These are phyloP conservation scores for Acacia crassicarpa DNA, from an alignment of 306 rosid species.

Conservation along the genomic window DNA sequence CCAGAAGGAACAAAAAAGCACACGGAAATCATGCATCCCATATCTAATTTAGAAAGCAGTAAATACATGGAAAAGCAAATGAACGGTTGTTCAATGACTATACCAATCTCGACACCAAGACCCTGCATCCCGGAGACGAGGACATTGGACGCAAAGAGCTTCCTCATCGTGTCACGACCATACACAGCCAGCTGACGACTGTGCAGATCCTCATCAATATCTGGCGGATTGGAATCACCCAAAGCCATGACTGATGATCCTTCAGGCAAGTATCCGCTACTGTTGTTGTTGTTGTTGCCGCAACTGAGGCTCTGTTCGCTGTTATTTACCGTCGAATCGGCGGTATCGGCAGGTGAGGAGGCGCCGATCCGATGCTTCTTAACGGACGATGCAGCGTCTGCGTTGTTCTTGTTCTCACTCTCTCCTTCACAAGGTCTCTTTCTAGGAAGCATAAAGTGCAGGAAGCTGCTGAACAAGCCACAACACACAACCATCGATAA, in stretches of 20 bases:
- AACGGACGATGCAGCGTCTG: slow-evolving; percentile 34
- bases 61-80: background rate
- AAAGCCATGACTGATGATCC: slow-evolving; percentile 56
- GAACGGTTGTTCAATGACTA: background rate
- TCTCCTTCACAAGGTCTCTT: slow-evolving; percentile 86
- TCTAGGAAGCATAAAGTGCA: slow-evolving; percentile 95
- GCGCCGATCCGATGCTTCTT: slow-evolving; percentile 65
- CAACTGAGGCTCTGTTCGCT: slow-evolving; percentile 29
- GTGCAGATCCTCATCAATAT: slow-evolving; percentile 95
- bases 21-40: background rate
- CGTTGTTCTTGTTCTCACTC: slow-evolving; percentile 31
- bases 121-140: slow-evolving; percentile 93
- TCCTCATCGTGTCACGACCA: slow-evolving; percentile 94
- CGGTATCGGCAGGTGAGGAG: slow-evolving; percentile 39
- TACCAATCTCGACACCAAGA: slow-evolving; percentile 95
- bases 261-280: slow-evolving; percentile 37
- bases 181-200: slow-evolving; percentile 97
- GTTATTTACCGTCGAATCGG: slow-evolving; percentile 52
- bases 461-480: slow-evolving; percentile 58
- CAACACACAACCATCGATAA: slow-evolving; percentile 41
- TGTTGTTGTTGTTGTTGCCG: slow-evolving; percentile 26
- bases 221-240: slow-evolving; percentile 52
- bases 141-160: slow-evolving; percentile 75
- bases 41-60: background rate
- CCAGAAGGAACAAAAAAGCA: background rate